Percentiles rank a stretch among this genome's conserved stretches.
phyloP scores from a whole-genome alignment of 2,329 filamentous ascomycete genomes.

The Colletotrichum sublineola region DNA sequence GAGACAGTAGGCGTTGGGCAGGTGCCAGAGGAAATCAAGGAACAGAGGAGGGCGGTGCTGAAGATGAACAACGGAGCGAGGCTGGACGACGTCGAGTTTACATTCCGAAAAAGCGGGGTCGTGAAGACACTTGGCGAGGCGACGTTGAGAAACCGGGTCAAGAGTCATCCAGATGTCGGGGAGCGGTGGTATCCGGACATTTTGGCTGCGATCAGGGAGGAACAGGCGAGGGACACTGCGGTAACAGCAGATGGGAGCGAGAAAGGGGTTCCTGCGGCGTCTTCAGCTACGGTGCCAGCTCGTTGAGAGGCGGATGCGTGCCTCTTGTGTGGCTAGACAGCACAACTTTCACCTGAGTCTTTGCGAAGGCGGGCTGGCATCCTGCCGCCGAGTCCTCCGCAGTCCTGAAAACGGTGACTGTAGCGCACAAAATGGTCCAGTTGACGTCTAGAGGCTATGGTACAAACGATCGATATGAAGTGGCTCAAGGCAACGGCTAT shows the following conservation, averaged over 20 bases:
- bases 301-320: neutral
- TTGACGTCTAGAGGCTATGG: neutral
- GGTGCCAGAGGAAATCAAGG: slow-evolving; percentile 73
- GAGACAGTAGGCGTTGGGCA: slow-evolving; percentile 68
- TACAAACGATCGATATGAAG: neutral
- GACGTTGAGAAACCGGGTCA: slow-evolving; percentile 85
- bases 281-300: neutral
- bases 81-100: slow-evolving; percentile 86
- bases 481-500: neutral
- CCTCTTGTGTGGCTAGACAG: neutral
- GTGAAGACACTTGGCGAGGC: slow-evolving; percentile 82
- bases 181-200: slow-evolving; percentile 83
- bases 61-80: slow-evolving; percentile 67
- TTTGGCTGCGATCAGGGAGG: slow-evolving; percentile 67
- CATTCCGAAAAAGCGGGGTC: slow-evolving; percentile 78
- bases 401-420: neutral
- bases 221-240: slow-evolving; percentile 60
- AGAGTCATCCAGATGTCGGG: slow-evolving; percentile 89
- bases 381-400: neutral
- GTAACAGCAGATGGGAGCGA: slow-evolving; percentile 41
- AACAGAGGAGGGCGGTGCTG: slow-evolving; percentile 71
- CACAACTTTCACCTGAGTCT: too few relatives aligned
- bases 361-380: neutral
- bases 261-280: neutral
- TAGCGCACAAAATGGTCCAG: neutral